Conservation (phyloP, 1,284 basidiomycete species). For the Trichosporon sp. region DNA sequence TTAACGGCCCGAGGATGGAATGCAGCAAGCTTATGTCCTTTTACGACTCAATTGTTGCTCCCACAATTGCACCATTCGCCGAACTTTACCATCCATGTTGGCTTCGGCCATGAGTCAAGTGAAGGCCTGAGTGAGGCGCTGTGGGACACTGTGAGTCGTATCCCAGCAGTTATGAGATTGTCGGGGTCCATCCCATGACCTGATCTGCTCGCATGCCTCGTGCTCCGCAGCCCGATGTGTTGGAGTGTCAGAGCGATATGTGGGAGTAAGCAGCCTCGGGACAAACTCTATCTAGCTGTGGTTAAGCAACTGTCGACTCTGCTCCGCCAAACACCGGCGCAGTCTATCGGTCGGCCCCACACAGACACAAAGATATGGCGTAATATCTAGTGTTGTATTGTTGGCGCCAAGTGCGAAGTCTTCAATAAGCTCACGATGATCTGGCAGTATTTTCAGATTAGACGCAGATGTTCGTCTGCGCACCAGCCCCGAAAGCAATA, state of each 20-base stretch:
- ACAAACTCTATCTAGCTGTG: not conserved
- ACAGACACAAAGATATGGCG: too few species aligned
- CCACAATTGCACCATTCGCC: not conserved
- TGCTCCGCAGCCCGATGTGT: not conserved
- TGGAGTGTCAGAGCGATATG: not conserved
- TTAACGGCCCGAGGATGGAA: too few species aligned
- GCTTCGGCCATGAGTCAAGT: not conserved
- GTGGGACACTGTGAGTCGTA: not conserved
- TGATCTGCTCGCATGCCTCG: not conserved
- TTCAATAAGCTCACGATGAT: too few species aligned
- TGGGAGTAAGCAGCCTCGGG: not conserved
- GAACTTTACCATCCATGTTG: not conserved
- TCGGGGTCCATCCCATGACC: not conserved
- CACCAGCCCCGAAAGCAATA: too few species aligned
- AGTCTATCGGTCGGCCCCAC: too few species aligned
- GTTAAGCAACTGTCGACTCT: not conserved
- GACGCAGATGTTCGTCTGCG: too few species aligned
- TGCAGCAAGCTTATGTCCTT: not conserved
- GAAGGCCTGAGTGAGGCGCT: not conserved
- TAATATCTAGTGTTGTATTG: too few species aligned
- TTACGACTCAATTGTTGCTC: not conserved
- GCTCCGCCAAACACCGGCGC: too few species aligned
- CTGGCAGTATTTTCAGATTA: too few species aligned
- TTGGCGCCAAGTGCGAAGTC: too few species aligned
- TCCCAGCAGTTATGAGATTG: too few species aligned